Conservation (phyloP, 306 rosid genomes). For the Cucumis sativus region DNA sequence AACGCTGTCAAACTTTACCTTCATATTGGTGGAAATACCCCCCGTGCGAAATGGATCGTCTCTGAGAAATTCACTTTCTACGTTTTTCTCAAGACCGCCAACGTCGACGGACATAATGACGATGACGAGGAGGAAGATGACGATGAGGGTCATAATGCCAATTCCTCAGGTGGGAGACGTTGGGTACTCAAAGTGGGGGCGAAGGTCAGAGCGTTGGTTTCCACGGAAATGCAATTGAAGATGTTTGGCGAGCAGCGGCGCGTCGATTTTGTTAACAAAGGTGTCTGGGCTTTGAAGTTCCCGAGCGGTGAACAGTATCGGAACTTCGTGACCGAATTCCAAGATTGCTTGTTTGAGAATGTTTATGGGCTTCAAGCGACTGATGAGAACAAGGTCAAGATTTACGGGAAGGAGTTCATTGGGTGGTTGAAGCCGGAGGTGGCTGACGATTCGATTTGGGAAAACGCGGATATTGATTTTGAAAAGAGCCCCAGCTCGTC, state of each 20-base stretch:
- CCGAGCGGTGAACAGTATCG: slow-evolving; percentile 51
- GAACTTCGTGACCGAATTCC: slow-evolving; percentile 60
- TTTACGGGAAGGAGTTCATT: slow-evolving; percentile 76
- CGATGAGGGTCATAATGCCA: background rate
- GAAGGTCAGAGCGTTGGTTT: slow-evolving; percentile 64
- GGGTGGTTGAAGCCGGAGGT: slow-evolving; percentile 84
- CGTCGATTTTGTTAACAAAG: slow-evolving; percentile 60
- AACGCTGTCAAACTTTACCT: slow-evolving; percentile 83
- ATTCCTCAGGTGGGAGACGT: slow-evolving; percentile 6
- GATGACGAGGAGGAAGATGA: slow-evolving; percentile 20
- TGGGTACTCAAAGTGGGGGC: slow-evolving; percentile 57
- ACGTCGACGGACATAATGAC: slow-evolving; percentile 12
- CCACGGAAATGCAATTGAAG: slow-evolving; percentile 75
- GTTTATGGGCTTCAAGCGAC: slow-evolving; percentile 48
- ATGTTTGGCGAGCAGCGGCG: slow-evolving; percentile 77
- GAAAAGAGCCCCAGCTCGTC: slow-evolving; percentile 17
- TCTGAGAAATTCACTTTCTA: slow-evolving; percentile 46
- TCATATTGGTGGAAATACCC: slow-evolving; percentile 76
- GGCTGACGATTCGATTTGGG: slow-evolving; percentile 86
- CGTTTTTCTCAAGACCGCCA: slow-evolving; percentile 33
- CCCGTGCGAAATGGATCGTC: slow-evolving; percentile 75
- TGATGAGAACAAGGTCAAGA: slow-evolving; percentile 66
- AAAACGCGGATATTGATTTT: slow-evolving; percentile 37
- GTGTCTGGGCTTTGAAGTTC: slow-evolving; percentile 88
- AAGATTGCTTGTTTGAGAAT: slow-evolving; percentile 58